Conservation (phyloP, 1,139 yeast species). For the Blastobotrys proliferans region DNA sequence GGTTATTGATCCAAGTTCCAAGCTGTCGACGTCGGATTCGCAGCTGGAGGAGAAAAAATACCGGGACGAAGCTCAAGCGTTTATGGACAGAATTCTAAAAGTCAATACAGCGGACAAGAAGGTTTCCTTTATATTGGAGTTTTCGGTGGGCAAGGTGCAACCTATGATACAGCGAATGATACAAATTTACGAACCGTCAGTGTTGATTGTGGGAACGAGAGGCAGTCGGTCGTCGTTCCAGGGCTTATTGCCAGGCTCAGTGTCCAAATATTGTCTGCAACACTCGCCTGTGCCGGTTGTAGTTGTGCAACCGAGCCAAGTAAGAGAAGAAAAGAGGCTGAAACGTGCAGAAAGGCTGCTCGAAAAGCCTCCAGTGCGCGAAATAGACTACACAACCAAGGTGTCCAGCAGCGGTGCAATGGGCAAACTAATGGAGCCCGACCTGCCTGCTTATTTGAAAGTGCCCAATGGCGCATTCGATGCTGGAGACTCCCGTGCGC, state of each 20-base stretch:
- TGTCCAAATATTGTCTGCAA: slow-evolving; percentile 60
- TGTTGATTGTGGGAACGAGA: slow-evolving; percentile 62
- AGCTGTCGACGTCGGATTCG: slow-evolving; percentile 22
- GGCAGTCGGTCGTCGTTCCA: slow-evolving; percentile 45
- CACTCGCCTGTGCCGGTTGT: slow-evolving; percentile 67
- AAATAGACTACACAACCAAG: slow-evolving; percentile 1
- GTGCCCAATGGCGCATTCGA: no score
- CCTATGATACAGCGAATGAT: slow-evolving; percentile 50
- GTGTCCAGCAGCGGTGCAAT: slow-evolving; percentile 5
- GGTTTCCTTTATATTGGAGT: slow-evolving; percentile 52
- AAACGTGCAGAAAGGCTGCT: no score
- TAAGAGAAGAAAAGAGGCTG: slow-evolving; percentile 33
- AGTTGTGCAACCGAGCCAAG: slow-evolving; percentile 57
- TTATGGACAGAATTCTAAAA: slow-evolving; percentile 43
- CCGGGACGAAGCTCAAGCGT: slow-evolving; percentile 37
- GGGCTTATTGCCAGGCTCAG: slow-evolving; percentile 43
- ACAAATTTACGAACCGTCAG: slow-evolving; percentile 58
- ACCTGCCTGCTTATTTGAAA: slow-evolving; percentile 8
- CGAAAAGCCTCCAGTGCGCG: neutral
- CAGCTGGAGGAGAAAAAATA: slow-evolving; percentile 34
- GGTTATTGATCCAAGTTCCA: slow-evolving; percentile 45
- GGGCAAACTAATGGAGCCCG: slow-evolving; percentile 4
- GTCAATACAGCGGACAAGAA: slow-evolving; percentile 28
- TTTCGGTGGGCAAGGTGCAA: slow-evolving; percentile 59
- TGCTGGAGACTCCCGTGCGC: no score